Evolutionary conservation across 805 yeast species (phyloP), one percentile per base, ranked within the genome.

Genomic region (Lachancea lanzarotensis): DNA sequence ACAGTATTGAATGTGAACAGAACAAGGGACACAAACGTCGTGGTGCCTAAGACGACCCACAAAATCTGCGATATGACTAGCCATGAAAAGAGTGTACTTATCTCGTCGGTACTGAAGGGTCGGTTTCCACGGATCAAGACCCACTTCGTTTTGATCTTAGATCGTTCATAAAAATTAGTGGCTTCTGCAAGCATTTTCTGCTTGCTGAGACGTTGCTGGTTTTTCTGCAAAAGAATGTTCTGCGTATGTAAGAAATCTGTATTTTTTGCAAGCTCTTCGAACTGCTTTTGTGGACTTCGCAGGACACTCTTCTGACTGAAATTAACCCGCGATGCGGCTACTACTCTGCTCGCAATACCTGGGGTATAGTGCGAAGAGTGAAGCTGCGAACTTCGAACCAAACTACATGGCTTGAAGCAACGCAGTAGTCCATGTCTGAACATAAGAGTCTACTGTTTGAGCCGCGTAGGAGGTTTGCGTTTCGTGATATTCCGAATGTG

Each of bases 11-110:
- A 70, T 1, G 82, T 81, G 67, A 81, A 77, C 32, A 91, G 72
- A 3, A 90, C 70, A 35, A 90, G 67, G 10, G 96, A 88, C 42
- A 88, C 78, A 59, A 91, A 91, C 2, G 97, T 89, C 1, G 98
- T 90, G 8, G 98, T 89, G 0, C 90, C 96, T 30, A 88, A 67
- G 12, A 89, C 66, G 36, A 90, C 69, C 76, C 95, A 75, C 1
- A 85, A 60, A 1, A 85, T 79, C 63, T 90, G 93, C 2, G 96
- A 93, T 56, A 91, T 77, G 32, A 91, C 74, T 32, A 91, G 63
- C 97, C 97, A 90, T 10, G 95, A 84, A 53, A 88, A 82, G 51
- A 90, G 70, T 1, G 97, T 96, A 15, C 87, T 75, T 43, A 87
- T 73, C 56, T 90, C 97, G 66, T 90, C 96, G 19, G 83, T 76